Percentiles rank a stretch among this genome's conserved stretches.
phyloP scores from a whole-genome alignment of 805 yeast species.

The Candida cerambycidarum region DNA sequence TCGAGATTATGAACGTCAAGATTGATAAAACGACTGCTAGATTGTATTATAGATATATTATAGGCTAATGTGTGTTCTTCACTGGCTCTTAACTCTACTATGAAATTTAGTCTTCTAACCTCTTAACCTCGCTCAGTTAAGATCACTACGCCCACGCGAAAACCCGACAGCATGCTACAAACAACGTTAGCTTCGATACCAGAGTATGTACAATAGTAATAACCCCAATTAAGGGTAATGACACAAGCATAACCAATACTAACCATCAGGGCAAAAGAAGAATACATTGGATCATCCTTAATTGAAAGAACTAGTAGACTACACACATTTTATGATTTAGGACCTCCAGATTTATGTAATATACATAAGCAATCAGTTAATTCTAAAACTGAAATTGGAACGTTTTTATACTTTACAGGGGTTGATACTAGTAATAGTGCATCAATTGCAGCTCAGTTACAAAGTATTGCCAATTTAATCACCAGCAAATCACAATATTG shows the following conservation, averaged over 20 bases:
- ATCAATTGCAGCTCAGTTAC: constrained; percentile 72
- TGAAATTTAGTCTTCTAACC: too few relatives aligned
- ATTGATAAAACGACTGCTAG: too few relatives aligned
- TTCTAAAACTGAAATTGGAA: constrained; percentile 56
- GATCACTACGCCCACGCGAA: constrained; percentile 7
- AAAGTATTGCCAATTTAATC: constrained; percentile 64
- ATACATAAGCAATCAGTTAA: constrained; percentile 43
- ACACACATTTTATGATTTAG: constrained; percentile 60
- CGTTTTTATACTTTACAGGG: constrained; percentile 73
- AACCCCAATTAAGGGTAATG: not conserved
- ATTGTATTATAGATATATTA: too few relatives aligned
- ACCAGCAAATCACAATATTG: constrained; percentile 62
- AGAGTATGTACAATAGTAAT: constrained; percentile 19
- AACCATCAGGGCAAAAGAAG: constrained; percentile 45
- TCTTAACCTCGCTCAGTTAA: not conserved
- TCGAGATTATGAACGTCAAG: too few relatives aligned
- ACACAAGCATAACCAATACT: constrained; percentile 10
- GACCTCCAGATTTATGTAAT: constrained; percentile 68
- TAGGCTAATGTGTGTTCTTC: too few relatives aligned
- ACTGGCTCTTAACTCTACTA: too few relatives aligned
- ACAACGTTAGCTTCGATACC: constrained; percentile 40
- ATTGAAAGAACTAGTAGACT: constrained; percentile 64
- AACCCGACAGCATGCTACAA: constrained; percentile 28
- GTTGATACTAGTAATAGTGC: constrained; percentile 75
- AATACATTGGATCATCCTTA: constrained; percentile 55